phyloP scores from a whole-genome alignment of 2,329 filamentous ascomycete genomes.

The Fusarium citri region DNA sequence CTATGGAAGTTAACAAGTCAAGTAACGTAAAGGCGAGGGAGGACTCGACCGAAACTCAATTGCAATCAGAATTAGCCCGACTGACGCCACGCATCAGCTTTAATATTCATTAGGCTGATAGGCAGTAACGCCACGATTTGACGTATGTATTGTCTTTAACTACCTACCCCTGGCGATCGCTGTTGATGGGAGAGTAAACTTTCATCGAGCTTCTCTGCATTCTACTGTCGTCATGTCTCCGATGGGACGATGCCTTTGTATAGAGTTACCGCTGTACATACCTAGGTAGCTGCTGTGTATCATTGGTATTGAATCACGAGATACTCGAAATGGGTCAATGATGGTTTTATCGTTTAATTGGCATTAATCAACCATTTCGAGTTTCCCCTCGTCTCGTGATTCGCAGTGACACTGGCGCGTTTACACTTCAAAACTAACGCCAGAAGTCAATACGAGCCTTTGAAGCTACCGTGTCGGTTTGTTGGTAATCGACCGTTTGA shows the following conservation, averaged over 20 bases:
- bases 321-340: neutral
- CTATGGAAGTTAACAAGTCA: neutral
- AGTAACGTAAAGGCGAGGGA: neutral
- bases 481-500: conserved; percentile 12
- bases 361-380: neutral
- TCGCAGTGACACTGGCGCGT: neutral
- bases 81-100: conserved; percentile 11
- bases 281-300: neutral
- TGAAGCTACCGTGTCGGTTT: neutral
- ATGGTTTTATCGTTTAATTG: neutral
- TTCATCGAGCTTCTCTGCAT: neutral
- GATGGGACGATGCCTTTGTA: neutral
- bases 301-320: neutral
- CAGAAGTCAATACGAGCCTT: neutral
- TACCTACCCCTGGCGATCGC: conserved; percentile 12
- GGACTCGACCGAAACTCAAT: neutral
- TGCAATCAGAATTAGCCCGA: conserved; percentile 4
- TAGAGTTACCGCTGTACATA: neutral
- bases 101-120: conserved; percentile 27
- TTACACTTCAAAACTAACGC: neutral
- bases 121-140: conserved; percentile 27
- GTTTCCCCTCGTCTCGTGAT: neutral
- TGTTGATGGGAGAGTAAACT: neutral
- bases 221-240: neutral
- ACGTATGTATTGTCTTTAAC: neutral